Percentiles rank a stretch among this genome's conserved stretches.
phyloP scores from a whole-genome alignment of 306 rosid species.

The Cyamopsis tetragonoloba region DNA sequence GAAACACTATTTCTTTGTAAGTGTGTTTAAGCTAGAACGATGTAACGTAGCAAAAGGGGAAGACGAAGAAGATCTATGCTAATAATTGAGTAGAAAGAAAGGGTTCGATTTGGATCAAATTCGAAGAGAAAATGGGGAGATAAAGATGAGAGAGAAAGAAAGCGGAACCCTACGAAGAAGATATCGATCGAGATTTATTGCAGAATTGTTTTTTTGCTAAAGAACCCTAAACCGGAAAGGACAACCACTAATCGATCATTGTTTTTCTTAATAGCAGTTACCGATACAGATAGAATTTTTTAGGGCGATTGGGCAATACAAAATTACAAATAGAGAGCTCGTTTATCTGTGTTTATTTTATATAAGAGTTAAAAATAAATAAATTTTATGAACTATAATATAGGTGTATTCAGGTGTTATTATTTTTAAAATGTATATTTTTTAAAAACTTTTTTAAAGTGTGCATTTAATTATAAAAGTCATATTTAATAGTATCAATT shows the following conservation, averaged over 20 bases:
- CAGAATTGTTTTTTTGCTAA: neutral
- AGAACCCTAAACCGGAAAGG: conserved; percentile 11
- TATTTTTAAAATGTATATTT: too few relatives aligned
- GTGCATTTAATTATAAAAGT: too few relatives aligned
- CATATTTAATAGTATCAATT: too few relatives aligned
- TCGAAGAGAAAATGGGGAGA: neutral
- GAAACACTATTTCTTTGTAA: conserved; percentile 25
- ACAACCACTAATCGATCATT: neutral
- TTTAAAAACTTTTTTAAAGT: too few relatives aligned
- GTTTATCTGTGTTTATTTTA: too few relatives aligned
- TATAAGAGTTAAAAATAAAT: too few relatives aligned
- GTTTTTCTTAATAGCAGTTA: neutral
- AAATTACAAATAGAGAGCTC: too few relatives aligned
- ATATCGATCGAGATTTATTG: conserved; percentile 40
- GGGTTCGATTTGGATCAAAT: conserved; percentile 30
- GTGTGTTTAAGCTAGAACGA: conserved; percentile 31
- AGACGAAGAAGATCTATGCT: conserved; percentile 30
- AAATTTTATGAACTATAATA: too few relatives aligned
- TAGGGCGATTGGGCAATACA: too few relatives aligned
- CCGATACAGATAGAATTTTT: neutral
- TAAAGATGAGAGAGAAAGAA: neutral
- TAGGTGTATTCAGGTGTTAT: too few relatives aligned
- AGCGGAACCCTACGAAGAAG: conserved; percentile 57
- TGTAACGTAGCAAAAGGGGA: conserved; percentile 1
- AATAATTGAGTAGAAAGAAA: conserved; percentile 14